A percentile compares a stretch with the other conserved stretches of the same genome.
Conservation (phyloP, 2,329 filamentous ascomycete genomes). For the Colletotrichum gigasporum region DNA sequence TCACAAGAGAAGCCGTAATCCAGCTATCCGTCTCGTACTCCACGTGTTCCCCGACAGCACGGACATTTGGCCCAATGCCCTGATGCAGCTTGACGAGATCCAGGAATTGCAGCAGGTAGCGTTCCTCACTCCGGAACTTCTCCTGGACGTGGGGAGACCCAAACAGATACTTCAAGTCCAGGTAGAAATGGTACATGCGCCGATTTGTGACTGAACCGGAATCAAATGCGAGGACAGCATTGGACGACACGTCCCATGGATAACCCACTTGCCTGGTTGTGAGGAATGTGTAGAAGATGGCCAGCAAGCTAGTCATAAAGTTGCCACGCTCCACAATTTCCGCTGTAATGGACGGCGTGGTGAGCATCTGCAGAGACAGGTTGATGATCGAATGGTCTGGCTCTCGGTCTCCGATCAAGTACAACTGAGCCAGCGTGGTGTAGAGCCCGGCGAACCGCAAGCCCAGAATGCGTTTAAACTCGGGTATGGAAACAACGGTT, state of each 20-base stretch:
- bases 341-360: conserved; percentile 93
- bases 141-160: conserved; percentile 89
- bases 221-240: conserved; percentile 90
- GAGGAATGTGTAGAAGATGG: conserved; percentile 96
- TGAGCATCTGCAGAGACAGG: conserved; percentile 94
- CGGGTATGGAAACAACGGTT: conserved; percentile 92
- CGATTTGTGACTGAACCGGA: conserved; percentile 94
- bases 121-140: conserved; percentile 80
- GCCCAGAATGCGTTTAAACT: conserved; percentile 94
- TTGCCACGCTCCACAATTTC: conserved; percentile 96
- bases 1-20: conserved; percentile 96
- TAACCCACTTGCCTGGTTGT: conserved; percentile 96
- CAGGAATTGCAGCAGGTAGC: conserved; percentile 93
- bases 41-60: conserved; percentile 93
- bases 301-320: conserved; percentile 93
- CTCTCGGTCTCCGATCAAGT: conserved; percentile 94
- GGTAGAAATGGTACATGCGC: conserved; percentile 97
- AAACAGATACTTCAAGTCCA: conserved; percentile 91
- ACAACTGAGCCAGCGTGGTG: conserved; percentile 91
- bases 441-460: conserved; percentile 95
- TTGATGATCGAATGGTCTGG: conserved; percentile 99
- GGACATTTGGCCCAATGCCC: conserved; percentile 93
- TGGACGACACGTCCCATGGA: conserved; percentile 86
- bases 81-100: conserved; percentile 97
- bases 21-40: conserved; percentile 98